These are phyloP conservation scores for Quercus berberidifolia DNA, from an alignment of 306 rosid species.

Conservation along the genomic window DNA sequence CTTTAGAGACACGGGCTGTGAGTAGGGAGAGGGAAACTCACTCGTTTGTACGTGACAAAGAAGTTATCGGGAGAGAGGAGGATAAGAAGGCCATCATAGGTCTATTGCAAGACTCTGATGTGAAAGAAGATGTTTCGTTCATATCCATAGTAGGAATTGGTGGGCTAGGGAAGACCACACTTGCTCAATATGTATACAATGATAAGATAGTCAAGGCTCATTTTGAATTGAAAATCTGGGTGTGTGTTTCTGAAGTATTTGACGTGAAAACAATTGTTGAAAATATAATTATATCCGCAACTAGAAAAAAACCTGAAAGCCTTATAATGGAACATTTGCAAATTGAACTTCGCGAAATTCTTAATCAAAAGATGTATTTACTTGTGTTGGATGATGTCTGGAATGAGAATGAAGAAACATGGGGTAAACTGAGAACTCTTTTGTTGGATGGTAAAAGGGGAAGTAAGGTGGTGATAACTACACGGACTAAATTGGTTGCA, in stretches of 20 bases:
- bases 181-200: not conserved
- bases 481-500: not conserved
- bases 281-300: not conserved
- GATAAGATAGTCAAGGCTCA: not conserved
- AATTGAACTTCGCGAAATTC: not conserved
- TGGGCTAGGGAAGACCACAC: slow-evolving; percentile 5
- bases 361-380: not conserved
- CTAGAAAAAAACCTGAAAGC: not conserved
- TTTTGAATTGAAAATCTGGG: not conserved
- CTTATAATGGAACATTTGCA: not conserved
- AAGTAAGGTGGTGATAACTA: slow-evolving; percentile 4
- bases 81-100: not conserved
- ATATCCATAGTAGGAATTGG: not conserved
- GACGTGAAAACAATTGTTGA: not conserved
- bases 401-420: not conserved
- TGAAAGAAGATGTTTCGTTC: not conserved
- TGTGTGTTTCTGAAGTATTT: not conserved
- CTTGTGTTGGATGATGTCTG: not conserved
- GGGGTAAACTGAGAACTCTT: not conserved
- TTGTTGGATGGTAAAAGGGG: not conserved
- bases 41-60: not conserved
- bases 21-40: not conserved
- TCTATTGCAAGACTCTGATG: not conserved
- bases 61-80: slow-evolving; percentile 1
- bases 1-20: not conserved